Evolutionary conservation across 176 grass and related monocot genomes (phyloP).

Genomic region (Saccharum spontaneum): DNA sequence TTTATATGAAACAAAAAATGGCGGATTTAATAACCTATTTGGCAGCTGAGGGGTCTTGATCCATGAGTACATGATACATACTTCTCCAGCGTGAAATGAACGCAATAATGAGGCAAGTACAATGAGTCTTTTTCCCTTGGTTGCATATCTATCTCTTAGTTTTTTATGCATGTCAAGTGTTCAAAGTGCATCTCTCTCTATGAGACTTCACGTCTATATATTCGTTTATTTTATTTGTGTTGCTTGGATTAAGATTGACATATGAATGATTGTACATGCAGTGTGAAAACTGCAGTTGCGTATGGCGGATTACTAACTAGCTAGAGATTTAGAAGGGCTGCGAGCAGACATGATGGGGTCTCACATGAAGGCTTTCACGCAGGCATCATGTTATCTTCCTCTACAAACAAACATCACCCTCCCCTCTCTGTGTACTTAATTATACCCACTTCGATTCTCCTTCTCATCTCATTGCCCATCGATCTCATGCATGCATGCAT

Average conservation of each 20-base stretch:
- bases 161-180: slow-evolving; percentile 15
- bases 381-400: slow-evolving; percentile 99
- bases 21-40: slow-evolving; percentile 24
- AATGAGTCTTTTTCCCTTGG: slow-evolving; percentile 12
- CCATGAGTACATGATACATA: slow-evolving; percentile 37
- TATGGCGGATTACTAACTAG: slow-evolving; percentile 20
- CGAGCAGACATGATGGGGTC: slow-evolving; percentile 57
- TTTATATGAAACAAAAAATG: not conserved
- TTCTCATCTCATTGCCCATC: slow-evolving; percentile 35
- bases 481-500: slow-evolving; percentile 53
- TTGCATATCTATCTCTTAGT: slow-evolving; percentile 23
- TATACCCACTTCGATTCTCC: slow-evolving; percentile 32
- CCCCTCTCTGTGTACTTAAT: slow-evolving; percentile 48
- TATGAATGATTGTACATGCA: slow-evolving; percentile 34
- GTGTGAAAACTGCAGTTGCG: slow-evolving; percentile 40
- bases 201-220: not conserved
- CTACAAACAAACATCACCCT: slow-evolving; percentile 89
- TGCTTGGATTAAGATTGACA: not conserved
- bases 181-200: slow-evolving; percentile 10
- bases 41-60: slow-evolving; percentile 6
- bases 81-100: slow-evolving; percentile 17
- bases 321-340: slow-evolving; percentile 41
- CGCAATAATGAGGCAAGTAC: slow-evolving; percentile 42
- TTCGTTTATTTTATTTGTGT: slow-evolving; percentile 1
- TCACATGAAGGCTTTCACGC: slow-evolving; percentile 97